Conservation (phyloP, 2,329 filamentous ascomycete species). For the Conoideocrella luteorostrata region DNA sequence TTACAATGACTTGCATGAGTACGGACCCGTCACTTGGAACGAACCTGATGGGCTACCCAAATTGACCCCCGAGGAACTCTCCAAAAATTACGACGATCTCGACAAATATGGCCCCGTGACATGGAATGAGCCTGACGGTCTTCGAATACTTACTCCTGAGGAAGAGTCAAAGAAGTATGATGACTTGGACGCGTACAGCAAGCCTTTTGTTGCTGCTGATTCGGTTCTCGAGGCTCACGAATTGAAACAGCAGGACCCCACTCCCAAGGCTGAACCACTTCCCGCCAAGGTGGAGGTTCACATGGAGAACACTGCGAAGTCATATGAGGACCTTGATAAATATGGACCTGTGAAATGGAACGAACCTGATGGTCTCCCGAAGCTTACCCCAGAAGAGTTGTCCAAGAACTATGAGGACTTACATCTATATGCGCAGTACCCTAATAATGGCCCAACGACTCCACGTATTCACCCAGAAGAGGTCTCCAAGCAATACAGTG, state of each 20-base stretch:
- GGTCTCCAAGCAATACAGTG: constrained; percentile 29
- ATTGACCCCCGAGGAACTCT: constrained; percentile 28
- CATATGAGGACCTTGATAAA: constrained; percentile 10
- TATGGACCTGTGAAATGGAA: constrained; percentile 12
- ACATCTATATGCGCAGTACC: constrained; percentile 14
- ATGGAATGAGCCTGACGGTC: constrained; percentile 24
- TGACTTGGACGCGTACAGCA: constrained; percentile 28
- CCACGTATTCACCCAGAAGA: constrained; percentile 26
- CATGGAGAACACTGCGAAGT: neutral
- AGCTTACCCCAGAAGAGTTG: constrained; percentile 18
- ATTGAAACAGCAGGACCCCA: constrained; percentile 9
- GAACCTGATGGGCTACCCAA: constrained; percentile 28
- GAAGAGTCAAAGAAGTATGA: constrained; percentile 26
- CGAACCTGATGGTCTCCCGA: constrained; percentile 10
- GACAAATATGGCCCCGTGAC: constrained; percentile 24
- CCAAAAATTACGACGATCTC: constrained; percentile 33
- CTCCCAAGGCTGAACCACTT: constrained; percentile 10
- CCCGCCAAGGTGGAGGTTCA: constrained; percentile 8
- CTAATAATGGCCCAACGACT: constrained; percentile 18
- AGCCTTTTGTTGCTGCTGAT: constrained; percentile 9
- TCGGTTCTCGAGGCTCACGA: constrained; percentile 11
- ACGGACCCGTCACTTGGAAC: constrained; percentile 29
- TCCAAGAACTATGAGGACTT: constrained; percentile 26
- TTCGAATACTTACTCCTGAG: constrained; percentile 19
- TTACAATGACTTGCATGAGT: constrained; percentile 33